Evolutionary conservation across 805 yeast genomes (phyloP), one percentile per base, ranked within the genome.

Genomic region (Wickerhamiella shivajii): DNA sequence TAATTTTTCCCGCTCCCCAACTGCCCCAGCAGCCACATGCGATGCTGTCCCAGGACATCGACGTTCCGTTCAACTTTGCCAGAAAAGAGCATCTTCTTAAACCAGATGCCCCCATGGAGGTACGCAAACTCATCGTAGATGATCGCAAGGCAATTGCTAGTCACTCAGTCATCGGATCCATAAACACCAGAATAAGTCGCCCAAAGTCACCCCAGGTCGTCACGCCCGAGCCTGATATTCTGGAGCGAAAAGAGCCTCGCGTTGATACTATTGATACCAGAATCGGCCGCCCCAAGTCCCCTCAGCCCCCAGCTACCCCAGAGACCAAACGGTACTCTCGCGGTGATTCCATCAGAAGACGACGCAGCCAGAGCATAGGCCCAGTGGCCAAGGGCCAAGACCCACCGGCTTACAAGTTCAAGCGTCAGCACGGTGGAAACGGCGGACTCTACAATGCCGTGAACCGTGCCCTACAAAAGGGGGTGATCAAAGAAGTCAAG

Each of bases 401-500:
- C 6, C 26, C 38, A 10, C 15, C 20, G 20, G 22, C 27, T 14
- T 26, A 37, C 9, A 13, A 33, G 14, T 24, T 34, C 15, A 26
- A 26, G 15, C 18, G 21, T n/a, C 35, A 24, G 26, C 77, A 80
- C 3, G 73, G 73, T 43, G 94, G 96, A 6, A 90, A 90, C 49
- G 93, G 85, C 20, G 90, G 94, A 6, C 64, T 90, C 46, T 69
- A 71, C 40, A 87, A 90, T 44, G 95, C 97, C 0, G 69, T 90
- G 11, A 65, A 67, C 30, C 58, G 76, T 5, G 77, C 87, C 0
- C 37, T 41, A 24, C 47, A 56, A 0, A 58, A 61, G 8, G 51
- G 50, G 5, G 24, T 31, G 3, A 39, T 55, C 15, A 53, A 61
- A 28, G 49, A 57, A 4, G 62, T 60, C 30, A 61, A 58, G 37